These are phyloP conservation scores for Coniochaeta ligniaria DNA, from an alignment of 2,329 filamentous ascomycete genomes.

Conservation along the genomic window DNA sequence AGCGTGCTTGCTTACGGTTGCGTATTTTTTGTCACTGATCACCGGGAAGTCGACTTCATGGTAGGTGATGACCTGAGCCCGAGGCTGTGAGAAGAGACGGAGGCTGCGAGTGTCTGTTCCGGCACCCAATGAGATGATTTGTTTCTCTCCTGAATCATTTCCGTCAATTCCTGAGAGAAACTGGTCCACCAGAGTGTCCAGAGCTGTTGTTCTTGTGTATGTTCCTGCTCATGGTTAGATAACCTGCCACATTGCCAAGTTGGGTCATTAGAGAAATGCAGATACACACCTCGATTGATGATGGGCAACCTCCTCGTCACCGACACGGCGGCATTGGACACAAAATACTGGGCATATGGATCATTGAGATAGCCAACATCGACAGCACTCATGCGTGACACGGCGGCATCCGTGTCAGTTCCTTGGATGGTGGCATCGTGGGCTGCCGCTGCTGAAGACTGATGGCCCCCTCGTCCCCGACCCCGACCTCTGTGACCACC, in stretches of 20 bases:
- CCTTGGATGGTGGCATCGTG: slow-evolving; percentile 75
- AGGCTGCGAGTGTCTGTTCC: slow-evolving; percentile 90
- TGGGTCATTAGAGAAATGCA: neutral
- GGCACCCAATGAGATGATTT: slow-evolving; percentile 88
- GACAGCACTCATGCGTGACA: slow-evolving; percentile 84
- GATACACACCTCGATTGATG: slow-evolving; percentile 74
- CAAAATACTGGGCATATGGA: slow-evolving; percentile 66
- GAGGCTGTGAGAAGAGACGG: slow-evolving; percentile 52
- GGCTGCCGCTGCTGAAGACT: slow-evolving; percentile 12
- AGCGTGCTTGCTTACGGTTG: slow-evolving; percentile 39
- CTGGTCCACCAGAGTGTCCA: slow-evolving; percentile 67
- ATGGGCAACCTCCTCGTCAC: slow-evolving; percentile 69
- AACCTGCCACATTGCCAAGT: neutral
- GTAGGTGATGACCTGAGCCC: slow-evolving; percentile 52
- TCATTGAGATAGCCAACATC: slow-evolving; percentile 79
- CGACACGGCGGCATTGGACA: slow-evolving; percentile 37
- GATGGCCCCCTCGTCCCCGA: slow-evolving; percentile 11
- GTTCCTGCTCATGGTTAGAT: slow-evolving; percentile 73
- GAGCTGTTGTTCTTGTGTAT: slow-evolving; percentile 80
- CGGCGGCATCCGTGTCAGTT: slow-evolving; percentile 86
- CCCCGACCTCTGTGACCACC: slow-evolving; percentile 28
- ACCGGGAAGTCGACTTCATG: slow-evolving; percentile 87
- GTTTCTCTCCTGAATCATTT: slow-evolving; percentile 36
- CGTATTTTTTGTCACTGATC: slow-evolving; percentile 63
- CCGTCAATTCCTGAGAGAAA: slow-evolving; percentile 50